These are phyloP conservation scores for Glycine soja DNA, from an alignment of 306 rosid species.

Conservation along the genomic window DNA sequence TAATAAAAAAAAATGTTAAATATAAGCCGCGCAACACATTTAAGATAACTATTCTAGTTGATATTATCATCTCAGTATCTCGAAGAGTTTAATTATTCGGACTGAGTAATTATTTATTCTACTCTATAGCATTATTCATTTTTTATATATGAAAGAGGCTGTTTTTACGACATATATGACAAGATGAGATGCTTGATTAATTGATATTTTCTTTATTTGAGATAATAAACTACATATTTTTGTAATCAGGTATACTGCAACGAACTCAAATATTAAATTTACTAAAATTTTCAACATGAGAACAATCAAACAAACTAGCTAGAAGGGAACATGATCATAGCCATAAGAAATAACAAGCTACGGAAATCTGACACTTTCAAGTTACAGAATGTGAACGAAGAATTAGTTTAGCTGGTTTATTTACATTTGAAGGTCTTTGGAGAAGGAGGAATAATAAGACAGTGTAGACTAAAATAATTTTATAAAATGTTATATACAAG, in stretches of 20 bases:
- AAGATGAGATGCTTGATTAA: too few relatives aligned
- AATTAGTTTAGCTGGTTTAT: not conserved
- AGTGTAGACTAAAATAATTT: too few relatives aligned
- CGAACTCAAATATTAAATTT: not conserved
- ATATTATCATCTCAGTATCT: too few relatives aligned
- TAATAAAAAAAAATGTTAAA: not conserved
- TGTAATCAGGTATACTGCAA: not conserved
- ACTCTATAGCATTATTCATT: too few relatives aligned
- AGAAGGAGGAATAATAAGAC: too few relatives aligned
- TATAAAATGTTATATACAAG: not conserved
- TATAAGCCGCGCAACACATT: not conserved
- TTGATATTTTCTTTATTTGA: not conserved
- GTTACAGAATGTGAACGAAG: too few relatives aligned
- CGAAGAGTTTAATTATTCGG: too few relatives aligned
- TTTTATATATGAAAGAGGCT: too few relatives aligned
- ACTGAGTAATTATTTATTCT: not conserved
- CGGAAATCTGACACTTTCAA: not conserved
- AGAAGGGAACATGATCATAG: not conserved
- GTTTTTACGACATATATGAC: too few relatives aligned
- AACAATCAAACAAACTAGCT: not conserved
- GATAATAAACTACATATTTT: too few relatives aligned
- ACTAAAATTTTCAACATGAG: not conserved
- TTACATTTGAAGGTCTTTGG: not conserved
- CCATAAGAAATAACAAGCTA: not conserved
- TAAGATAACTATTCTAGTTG: too few relatives aligned